Conservation (phyloP, 805 yeast species). For the Schizosaccharomyces osmophilus region DNA sequence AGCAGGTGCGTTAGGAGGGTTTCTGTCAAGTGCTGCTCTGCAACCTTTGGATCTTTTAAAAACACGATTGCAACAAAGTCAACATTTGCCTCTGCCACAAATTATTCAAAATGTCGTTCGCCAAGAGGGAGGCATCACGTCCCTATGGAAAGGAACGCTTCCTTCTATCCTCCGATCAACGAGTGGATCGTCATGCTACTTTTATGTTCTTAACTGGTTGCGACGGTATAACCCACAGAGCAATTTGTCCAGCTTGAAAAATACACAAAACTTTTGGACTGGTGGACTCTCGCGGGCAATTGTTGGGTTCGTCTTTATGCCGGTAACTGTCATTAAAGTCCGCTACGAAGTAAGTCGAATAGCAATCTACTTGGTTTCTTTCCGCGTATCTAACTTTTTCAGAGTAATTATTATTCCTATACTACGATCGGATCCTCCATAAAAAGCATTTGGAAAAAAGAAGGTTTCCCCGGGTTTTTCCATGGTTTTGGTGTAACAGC, state of each 20-base stretch:
- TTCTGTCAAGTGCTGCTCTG: conserved; percentile 50
- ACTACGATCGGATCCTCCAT: conserved; percentile 37
- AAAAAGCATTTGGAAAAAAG: conserved; percentile 25
- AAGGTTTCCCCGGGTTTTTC: conserved; percentile 49
- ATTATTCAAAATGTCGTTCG: background rate
- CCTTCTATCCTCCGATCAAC: conserved; percentile 82
- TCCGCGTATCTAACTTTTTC: conserved; percentile 13
- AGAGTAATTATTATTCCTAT: conserved; percentile 37
- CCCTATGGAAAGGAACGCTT: conserved; percentile 76
- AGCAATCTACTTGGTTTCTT: background rate
- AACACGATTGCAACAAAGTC: conserved; percentile 53
- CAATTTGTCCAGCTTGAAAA: conserved; percentile 47
- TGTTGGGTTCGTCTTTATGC: conserved; percentile 82
- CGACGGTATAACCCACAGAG: conserved; percentile 15
- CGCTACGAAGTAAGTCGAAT: conserved; percentile 20
- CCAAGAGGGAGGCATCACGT: conserved; percentile 8
- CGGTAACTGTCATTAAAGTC: conserved; percentile 73
- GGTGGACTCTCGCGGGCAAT: conserved; percentile 60
- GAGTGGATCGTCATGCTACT: conserved; percentile 67
- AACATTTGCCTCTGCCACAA: background rate
- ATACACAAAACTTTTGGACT: conserved; percentile 40
- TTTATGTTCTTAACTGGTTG: conserved; percentile 41
- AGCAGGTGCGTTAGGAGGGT: conserved; percentile 20
- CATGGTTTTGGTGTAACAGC: conserved; percentile 72
- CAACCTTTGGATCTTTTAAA: conserved; percentile 81